A percentile compares a stretch with the other conserved stretches of the same genome.
Conservation (phyloP, 257 asterid genomes). For the Nemophila menziesii region DNA sequence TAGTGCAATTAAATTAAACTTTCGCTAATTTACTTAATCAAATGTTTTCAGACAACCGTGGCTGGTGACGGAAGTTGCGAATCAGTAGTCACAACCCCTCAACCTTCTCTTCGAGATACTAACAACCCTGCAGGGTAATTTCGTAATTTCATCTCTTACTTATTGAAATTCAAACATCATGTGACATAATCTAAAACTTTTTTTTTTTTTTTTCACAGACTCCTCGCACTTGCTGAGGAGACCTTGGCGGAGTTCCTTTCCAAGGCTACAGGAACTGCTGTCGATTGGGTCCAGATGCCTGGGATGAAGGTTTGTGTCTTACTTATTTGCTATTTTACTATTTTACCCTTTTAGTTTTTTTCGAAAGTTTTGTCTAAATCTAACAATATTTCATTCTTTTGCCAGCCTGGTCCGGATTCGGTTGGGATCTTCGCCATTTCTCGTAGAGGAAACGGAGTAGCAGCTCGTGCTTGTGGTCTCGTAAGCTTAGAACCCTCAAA, state of each 20-base stretch:
- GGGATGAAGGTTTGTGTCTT: conserved; percentile 82
- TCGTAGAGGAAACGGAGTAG: conserved; percentile 86
- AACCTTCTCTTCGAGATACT: conserved; percentile 71
- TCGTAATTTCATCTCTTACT: neutral
- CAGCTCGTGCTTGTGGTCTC: conserved; percentile 99
- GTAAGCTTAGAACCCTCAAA: conserved; percentile 90
- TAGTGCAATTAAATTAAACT: too few relatives aligned
- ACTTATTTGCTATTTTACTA: neutral
- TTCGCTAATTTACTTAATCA: too few relatives aligned
- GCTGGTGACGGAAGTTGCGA: conserved; percentile 76
- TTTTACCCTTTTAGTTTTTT: neutral
- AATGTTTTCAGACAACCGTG: conserved; percentile 42
- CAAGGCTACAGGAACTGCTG: conserved; percentile 99
- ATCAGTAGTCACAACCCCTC: conserved; percentile 77
- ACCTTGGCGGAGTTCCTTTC: conserved; percentile 99
- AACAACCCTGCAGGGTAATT: conserved; percentile 95
- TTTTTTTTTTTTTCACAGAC: conserved; percentile 36
- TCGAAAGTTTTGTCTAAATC: too few relatives aligned
- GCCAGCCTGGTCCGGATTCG: conserved; percentile 99
- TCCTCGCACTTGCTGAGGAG: conserved; percentile 95
- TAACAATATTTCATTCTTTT: conserved; percentile 5
- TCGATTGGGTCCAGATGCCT: conserved; percentile 99
- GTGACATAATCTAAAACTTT: neutral
- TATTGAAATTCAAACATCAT: neutral
- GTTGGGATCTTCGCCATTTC: conserved; percentile 99